These are phyloP conservation scores for Fusarium illudens DNA, from an alignment of 2,329 filamentous ascomycete species.

Conservation along the genomic window DNA sequence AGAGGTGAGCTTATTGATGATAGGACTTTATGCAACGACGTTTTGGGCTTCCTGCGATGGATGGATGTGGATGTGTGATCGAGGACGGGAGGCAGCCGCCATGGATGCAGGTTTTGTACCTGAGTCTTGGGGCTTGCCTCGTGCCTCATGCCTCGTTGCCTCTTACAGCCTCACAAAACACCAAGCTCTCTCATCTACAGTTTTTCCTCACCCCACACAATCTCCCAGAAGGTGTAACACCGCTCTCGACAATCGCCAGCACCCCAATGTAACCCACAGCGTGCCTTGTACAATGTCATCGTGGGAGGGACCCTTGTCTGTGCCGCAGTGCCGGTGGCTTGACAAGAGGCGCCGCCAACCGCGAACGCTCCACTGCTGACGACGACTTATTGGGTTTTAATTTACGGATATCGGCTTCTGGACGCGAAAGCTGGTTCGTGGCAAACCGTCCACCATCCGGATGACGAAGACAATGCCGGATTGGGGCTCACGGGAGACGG, in stretches of 20 bases:
- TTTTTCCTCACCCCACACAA: slow-evolving; percentile 15
- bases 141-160: slow-evolving; percentile 30
- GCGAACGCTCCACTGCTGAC: slow-evolving; percentile 32
- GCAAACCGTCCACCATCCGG: background rate
- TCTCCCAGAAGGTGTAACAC: background rate
- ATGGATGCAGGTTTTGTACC: slow-evolving; percentile 12
- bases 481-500: slow-evolving; percentile 22
- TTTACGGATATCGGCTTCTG: slow-evolving; percentile 15
- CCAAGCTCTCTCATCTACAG: background rate
- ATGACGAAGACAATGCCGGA: slow-evolving; percentile 16
- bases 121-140: slow-evolving; percentile 12
- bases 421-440: slow-evolving; percentile 6
- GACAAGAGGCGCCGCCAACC: slow-evolving; percentile 11
- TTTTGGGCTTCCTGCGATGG: background rate
- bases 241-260: background rate
- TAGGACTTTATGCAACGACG: background rate
- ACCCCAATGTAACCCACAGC: background rate
- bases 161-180: slow-evolving; percentile 7
- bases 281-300: background rate
- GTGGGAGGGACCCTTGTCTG: slow-evolving; percentile 3
- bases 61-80: background rate
- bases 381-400: slow-evolving; percentile 27
- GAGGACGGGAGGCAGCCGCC: background rate
- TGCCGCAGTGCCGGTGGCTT: slow-evolving; percentile 15
- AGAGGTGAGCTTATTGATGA: background rate